Evolutionary conservation across 768 basidiomycete species (phyloP), one percentile per base, ranked within the genome.

Genomic region (Cystofilobasidium capitatum): DNA sequence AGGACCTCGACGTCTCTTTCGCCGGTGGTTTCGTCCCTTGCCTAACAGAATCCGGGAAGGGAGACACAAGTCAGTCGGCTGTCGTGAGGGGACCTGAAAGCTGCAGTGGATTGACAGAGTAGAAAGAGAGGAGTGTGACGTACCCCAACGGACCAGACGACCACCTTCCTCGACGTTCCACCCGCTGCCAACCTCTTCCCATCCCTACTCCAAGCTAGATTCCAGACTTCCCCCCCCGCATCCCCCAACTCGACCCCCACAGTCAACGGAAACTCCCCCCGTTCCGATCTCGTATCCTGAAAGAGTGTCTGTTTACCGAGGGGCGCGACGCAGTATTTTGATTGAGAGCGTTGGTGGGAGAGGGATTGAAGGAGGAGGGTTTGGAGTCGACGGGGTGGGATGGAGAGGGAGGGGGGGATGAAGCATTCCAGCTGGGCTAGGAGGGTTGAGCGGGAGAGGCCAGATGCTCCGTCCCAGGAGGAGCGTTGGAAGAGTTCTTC

Each of bases 191-290:
- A 80, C 72, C 82, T 86, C 58, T 78, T 77, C 2, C 96, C 96
- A 75, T 87, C 86, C 72, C 89, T 89, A 77, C 91, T 94, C 93
- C 93, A 99, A 75, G 87, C 88, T 68, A 98, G 77, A 74, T 88
- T 86, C 93, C 94, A 98, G 49, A 99, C 92, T 76, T 99, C 91
- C 74, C 98, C 90, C 14, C 81, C 82, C 77, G 97, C 94, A 36
- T 86, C 89, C 54, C 86, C 83, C 68, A 97, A 79, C 61, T 92
- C 86, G 31, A 88, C 86, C 3, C 90, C 92, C 16, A 89, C 92
- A 31, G 87, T 80, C 54, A 84, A 83, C 9, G 96, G 96, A 78
- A 99, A 98, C 45, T 83, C 59, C 33, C 83, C 82, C 73, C 86
- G 83, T 70, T 85, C 83, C 78, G 93, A 96, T 62, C 83, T 79